Conservation (phyloP, 257 asterid genomes). For the Jacaranda mimosifolia region DNA sequence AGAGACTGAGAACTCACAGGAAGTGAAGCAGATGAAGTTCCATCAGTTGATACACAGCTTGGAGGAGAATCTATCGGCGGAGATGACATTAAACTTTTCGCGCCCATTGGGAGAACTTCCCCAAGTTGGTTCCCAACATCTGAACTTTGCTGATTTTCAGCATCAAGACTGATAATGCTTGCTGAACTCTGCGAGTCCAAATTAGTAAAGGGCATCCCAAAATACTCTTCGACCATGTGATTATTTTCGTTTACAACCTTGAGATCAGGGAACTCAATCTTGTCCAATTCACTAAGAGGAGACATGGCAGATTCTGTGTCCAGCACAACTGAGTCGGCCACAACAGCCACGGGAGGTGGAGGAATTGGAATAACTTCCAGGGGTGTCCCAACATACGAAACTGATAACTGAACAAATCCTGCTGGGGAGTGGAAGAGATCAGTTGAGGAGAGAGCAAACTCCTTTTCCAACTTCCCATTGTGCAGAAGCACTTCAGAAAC, state of each 20-base stretch:
- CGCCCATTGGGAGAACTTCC: constrained; percentile 49
- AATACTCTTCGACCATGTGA: constrained; percentile 87
- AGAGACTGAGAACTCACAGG: no score
- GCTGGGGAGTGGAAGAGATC: constrained; percentile 99
- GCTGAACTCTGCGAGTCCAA: constrained; percentile 66
- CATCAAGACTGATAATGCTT: constrained; percentile 62
- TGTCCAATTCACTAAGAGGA: constrained; percentile 59
- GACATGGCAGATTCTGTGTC: constrained; percentile 51
- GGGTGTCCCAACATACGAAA: constrained; percentile 64
- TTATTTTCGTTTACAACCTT: constrained; percentile 75
- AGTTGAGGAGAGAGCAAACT: constrained; percentile 88
- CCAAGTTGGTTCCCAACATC: constrained; percentile 50
- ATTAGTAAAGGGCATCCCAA: constrained; percentile 63
- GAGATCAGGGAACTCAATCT: constrained; percentile 95
- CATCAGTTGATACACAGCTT: constrained; percentile 66
- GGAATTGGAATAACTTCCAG: constrained; percentile 83
- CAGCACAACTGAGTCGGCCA: constrained; percentile 36
- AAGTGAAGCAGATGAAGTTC: constrained; percentile 43
- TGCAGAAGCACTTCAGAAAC: constrained; percentile 71
- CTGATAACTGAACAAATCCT: constrained; percentile 85
- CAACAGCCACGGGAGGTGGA: constrained; percentile 47
- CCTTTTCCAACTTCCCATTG: constrained; percentile 80
- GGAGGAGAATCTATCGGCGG: constrained; percentile 66
- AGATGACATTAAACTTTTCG: constrained; percentile 29
- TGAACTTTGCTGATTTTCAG: constrained; percentile 60